Evolutionary conservation across 2,329 filamentous ascomycete species (phyloP).

Genomic region (Aspergillus aculeatus): DNA sequence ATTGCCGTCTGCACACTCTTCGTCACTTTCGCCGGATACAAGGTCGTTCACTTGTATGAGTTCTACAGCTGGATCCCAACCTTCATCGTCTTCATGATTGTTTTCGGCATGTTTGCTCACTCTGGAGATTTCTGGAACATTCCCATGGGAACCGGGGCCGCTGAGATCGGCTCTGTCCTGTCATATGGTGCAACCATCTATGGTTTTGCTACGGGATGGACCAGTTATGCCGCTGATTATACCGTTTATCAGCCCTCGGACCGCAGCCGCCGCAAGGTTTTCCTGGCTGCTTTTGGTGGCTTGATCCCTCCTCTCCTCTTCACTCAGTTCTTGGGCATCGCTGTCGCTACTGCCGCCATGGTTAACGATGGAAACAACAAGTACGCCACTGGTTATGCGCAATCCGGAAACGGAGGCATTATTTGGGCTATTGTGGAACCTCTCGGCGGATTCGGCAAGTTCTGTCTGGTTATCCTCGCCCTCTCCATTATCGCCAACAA

Average conservation of each 20-base stretch:
- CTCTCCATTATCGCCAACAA: slow-evolving; percentile 70
- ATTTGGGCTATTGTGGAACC: slow-evolving; percentile 64
- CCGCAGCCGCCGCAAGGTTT: slow-evolving; percentile 62
- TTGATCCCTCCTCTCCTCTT: slow-evolving; percentile 71
- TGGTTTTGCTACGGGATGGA: slow-evolving; percentile 72
- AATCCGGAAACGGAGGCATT: slow-evolving; percentile 64
- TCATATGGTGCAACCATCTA: slow-evolving; percentile 67
- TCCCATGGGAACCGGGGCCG: slow-evolving; percentile 58
- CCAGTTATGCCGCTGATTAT: slow-evolving; percentile 73
- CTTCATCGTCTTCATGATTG: slow-evolving; percentile 70
- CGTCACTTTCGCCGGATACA: slow-evolving; percentile 73
- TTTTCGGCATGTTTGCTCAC: slow-evolving; percentile 66
- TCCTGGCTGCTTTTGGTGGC: slow-evolving; percentile 67
- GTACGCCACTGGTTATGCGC: slow-evolving; percentile 56
- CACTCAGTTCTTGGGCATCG: slow-evolving; percentile 70
- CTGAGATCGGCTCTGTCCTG: slow-evolving; percentile 62
- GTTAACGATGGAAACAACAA: slow-evolving; percentile 54
- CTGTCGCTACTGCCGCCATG: slow-evolving; percentile 64
- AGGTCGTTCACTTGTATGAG: slow-evolving; percentile 74
- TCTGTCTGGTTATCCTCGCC: slow-evolving; percentile 67
- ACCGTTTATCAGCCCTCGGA: slow-evolving; percentile 72
- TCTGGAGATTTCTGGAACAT: slow-evolving; percentile 64
- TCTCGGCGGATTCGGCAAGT: slow-evolving; percentile 68
- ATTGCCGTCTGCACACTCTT: slow-evolving; percentile 67
- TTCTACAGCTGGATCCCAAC: slow-evolving; percentile 72